Evolutionary conservation across 345 rosid species (phyloP).

Genomic region (Rhodamnia rubescens): DNA sequence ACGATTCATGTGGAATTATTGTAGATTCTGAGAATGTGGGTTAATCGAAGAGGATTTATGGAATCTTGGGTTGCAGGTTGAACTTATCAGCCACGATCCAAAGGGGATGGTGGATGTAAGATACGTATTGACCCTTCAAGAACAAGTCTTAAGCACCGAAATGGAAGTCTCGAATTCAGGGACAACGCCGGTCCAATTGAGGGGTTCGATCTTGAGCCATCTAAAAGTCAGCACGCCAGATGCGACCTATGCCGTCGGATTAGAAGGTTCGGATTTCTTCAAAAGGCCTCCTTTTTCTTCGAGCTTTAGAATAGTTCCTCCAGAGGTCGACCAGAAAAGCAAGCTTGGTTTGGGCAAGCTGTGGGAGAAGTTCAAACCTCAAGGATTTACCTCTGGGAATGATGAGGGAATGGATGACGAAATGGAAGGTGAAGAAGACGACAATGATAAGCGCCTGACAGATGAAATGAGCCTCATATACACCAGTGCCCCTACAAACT

Average conservation of each 20-base stretch:
- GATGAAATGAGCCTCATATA: constrained; percentile 71
- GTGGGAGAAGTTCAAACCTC: constrained; percentile 4
- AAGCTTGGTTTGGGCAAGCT: constrained; percentile 2
- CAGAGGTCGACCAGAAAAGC: constrained; percentile 12
- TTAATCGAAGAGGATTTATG: not conserved
- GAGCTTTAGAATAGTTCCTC: constrained; percentile 33
- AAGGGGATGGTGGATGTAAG: constrained; percentile 37
- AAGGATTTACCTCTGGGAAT: constrained; percentile 4
- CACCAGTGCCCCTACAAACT: constrained; percentile 55
- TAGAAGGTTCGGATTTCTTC: constrained; percentile 54
- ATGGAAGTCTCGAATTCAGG: constrained; percentile 35
- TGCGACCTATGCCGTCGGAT: constrained; percentile 66
- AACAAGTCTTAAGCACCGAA: constrained; percentile 48
- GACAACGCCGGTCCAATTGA: constrained; percentile 21
- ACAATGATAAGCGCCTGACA: constrained; percentile 47
- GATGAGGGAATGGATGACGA: constrained; percentile 14
- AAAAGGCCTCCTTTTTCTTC: constrained; percentile 27
- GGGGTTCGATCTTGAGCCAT: constrained; percentile 54
- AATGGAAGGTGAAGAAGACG: constrained; percentile 52
- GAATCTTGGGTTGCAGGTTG: constrained; percentile 32
- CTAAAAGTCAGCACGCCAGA: constrained; percentile 81
- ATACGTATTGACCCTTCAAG: constrained; percentile 35
- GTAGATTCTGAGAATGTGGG: not conserved
- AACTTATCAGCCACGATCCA: constrained; percentile 37
- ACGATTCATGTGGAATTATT: not conserved